Percentiles rank a stretch among this genome's conserved stretches.
phyloP scores from a whole-genome alignment of 345 rosid genomes.

The Pistacia atlantica region DNA sequence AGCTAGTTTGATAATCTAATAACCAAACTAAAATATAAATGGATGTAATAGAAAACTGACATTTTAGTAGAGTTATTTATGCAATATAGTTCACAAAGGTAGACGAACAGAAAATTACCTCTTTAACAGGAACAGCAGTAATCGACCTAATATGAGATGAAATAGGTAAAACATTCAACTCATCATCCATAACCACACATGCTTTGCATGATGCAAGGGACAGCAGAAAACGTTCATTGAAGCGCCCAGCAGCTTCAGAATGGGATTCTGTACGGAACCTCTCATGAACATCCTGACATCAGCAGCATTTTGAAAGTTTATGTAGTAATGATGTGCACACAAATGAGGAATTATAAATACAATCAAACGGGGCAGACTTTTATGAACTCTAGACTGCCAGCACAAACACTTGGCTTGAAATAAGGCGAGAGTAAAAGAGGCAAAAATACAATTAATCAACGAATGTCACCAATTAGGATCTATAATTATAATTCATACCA shows the following conservation, averaged over 20 bases:
- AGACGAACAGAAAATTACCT: conserved; percentile 44
- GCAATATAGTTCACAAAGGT: not conserved
- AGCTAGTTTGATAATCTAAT: not conserved
- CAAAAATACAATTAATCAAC: not conserved
- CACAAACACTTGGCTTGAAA: not conserved
- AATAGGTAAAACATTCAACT: conserved; percentile 86
- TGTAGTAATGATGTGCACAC: not conserved
- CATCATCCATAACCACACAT: conserved; percentile 94
- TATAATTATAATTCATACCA: conserved; percentile 53
- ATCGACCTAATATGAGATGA: conserved; percentile 91
- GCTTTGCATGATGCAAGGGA: conserved; percentile 93
- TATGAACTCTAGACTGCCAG: not conserved
- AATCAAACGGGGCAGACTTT: not conserved
- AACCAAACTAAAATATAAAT: not conserved
- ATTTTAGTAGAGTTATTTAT: too few relatives aligned
- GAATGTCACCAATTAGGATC: not conserved
- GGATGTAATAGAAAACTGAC: too few relatives aligned
- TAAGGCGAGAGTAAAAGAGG: not conserved
- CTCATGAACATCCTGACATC: conserved; percentile 92
- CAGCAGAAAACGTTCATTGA: conserved; percentile 87
- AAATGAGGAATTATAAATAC: not conserved
- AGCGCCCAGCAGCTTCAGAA: conserved; percentile 80
- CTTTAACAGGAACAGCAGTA: conserved; percentile 51
- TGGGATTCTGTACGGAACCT: conserved; percentile 97
- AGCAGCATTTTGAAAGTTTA: conserved; percentile 17